phyloP scores from a whole-genome alignment of 116 monocot genomes.

The Phalaenopsis hybrid region DNA sequence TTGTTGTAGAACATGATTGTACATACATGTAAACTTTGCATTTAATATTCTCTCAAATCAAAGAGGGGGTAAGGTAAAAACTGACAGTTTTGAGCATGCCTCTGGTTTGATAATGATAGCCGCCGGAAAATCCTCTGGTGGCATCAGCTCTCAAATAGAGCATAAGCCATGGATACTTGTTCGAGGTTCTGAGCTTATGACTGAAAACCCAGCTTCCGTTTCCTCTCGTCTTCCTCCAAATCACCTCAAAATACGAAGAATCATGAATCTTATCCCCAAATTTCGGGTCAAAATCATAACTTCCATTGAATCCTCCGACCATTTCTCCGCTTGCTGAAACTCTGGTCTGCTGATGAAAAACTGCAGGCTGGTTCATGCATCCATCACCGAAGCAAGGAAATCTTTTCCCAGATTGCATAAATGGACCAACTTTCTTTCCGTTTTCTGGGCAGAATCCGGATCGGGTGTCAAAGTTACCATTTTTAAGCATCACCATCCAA shows the following conservation, averaged over 20 bases:
- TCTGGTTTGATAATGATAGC: constrained; percentile 44
- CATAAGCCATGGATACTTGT: constrained; percentile 48
- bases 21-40: too few relatives aligned
- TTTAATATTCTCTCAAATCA: too few relatives aligned
- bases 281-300: constrained; percentile 48
- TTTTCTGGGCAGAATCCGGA: constrained; percentile 58
- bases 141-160: constrained; percentile 44
- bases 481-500: constrained; percentile 97
- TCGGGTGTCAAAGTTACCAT: constrained; percentile 71
- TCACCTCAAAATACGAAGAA: constrained; percentile 30
- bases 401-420: constrained; percentile 33
- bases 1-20: too few relatives aligned
- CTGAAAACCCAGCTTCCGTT: constrained; percentile 31
- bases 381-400: constrained; percentile 75
- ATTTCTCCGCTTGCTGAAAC: constrained; percentile 17
- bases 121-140: constrained; percentile 37
- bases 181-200: constrained; percentile 29
- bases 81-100: constrained; percentile 38
- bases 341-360: constrained; percentile 46
- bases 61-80: too few relatives aligned
- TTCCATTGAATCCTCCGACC: constrained; percentile 50
- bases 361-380: constrained; percentile 84
- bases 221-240: constrained; percentile 29
- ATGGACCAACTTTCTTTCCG: constrained; percentile 49
- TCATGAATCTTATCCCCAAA: background rate